These are phyloP conservation scores for Piper longum DNA, from an alignment of 164 flowering plant genomes.

Conservation along the genomic window DNA sequence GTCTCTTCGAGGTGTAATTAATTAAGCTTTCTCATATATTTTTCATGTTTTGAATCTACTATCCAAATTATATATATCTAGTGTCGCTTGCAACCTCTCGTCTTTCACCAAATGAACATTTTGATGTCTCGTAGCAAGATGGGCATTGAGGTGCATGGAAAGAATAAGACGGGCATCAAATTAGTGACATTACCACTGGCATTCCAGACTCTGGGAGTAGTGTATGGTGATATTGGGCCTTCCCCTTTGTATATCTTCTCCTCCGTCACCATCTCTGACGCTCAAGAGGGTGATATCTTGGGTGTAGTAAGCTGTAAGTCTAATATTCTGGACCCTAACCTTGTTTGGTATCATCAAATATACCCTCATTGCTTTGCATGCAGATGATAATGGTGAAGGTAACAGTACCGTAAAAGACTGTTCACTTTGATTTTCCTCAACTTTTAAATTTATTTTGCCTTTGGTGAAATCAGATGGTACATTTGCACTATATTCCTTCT, in stretches of 20 bases:
- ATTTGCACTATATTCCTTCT: slow-evolving; percentile 16
- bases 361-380: slow-evolving; percentile 16
- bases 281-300: slow-evolving; percentile 10
- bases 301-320: slow-evolving; percentile 22
- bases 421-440: background rate
- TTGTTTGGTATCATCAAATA: slow-evolving; percentile 14
- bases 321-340: slow-evolving; percentile 20
- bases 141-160: too few species aligned
- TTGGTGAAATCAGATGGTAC: slow-evolving; percentile 13
- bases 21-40: too few species aligned
- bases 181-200: slow-evolving; percentile 8
- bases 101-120: too few species aligned
- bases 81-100: too few species aligned
- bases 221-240: slow-evolving; percentile 20
- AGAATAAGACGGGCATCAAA: too few species aligned
- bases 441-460: background rate
- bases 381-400: slow-evolving; percentile 22
- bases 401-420: background rate
- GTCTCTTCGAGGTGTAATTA: too few species aligned
- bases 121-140: too few species aligned
- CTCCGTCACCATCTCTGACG: slow-evolving; percentile 7
- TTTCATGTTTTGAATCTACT: too few species aligned
- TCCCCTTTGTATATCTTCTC: slow-evolving; percentile 18
- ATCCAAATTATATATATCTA: too few species aligned
- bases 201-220: slow-evolving; percentile 18